Percentiles rank a stretch among this genome's conserved stretches.
Conservation (phyloP, 2,329 filamentous ascomycete genomes). For the Aspergillus luchuensis region DNA sequence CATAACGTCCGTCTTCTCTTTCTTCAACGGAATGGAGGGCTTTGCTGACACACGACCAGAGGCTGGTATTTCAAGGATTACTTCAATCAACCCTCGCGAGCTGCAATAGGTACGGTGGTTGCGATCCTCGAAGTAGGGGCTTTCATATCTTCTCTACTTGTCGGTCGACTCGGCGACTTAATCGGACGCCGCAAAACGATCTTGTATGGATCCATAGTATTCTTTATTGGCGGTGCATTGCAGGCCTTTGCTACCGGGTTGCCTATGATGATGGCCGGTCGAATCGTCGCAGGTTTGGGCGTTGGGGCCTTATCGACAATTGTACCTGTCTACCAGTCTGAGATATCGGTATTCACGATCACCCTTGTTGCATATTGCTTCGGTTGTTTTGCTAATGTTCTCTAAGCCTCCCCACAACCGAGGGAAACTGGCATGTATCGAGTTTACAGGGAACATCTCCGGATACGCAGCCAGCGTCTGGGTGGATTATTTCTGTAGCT, state of each 20-base stretch:
- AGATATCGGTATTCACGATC: slow-evolving; percentile 65
- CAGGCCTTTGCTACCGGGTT: slow-evolving; percentile 82
- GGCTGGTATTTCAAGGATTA: slow-evolving; percentile 87
- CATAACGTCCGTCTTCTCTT: slow-evolving; percentile 60
- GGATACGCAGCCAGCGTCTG: slow-evolving; percentile 96
- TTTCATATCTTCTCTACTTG: slow-evolving; percentile 81
- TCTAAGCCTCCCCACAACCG: slow-evolving; percentile 82
- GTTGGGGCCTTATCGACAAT: slow-evolving; percentile 90
- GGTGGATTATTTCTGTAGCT: slow-evolving; percentile 98
- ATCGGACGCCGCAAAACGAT: slow-evolving; percentile 89
- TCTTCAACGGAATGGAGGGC: background rate
- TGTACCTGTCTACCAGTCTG: slow-evolving; percentile 89
- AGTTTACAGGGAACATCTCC: slow-evolving; percentile 95
- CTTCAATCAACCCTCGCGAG: slow-evolving; percentile 83
- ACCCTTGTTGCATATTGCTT: background rate
- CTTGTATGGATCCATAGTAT: slow-evolving; percentile 88
- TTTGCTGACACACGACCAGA: slow-evolving; percentile 50
- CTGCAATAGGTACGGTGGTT: slow-evolving; percentile 94
- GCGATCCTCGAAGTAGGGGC: slow-evolving; percentile 94
- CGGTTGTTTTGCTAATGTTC: slow-evolving; percentile 18
- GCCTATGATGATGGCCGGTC: slow-evolving; percentile 82
- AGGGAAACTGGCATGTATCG: slow-evolving; percentile 93
- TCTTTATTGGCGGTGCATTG: slow-evolving; percentile 78
- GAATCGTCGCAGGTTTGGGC: slow-evolving; percentile 80
- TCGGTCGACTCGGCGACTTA: slow-evolving; percentile 87